Base-by-base conservation (phyloP, 1,284 basidiomycete species). In the Cerrena zonata region DNA sequence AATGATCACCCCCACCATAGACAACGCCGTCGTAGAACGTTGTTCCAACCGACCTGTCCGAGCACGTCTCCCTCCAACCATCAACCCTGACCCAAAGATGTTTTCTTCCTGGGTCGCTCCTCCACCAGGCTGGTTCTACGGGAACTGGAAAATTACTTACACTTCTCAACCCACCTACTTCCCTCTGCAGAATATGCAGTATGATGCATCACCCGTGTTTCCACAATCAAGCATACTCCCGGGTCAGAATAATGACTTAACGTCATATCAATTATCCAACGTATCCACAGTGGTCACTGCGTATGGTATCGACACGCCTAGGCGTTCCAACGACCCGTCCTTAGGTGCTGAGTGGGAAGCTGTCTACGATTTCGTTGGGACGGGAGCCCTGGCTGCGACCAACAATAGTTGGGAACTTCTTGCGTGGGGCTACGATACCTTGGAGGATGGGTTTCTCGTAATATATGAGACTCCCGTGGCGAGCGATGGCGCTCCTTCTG, bases 351-450 rank as follows among this genome's bases (percentile, higher is more conserved):
- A 50, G 21, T 50, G 49, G 42, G 44, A 50, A 15, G 49, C 15
- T 24, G 49, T 46, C 4, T 50, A 38, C 21, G 30, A 50, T 37
- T 50, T 26, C 38, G 43, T 37, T 7, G 43, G 43, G 7, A 39
- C 15, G n/a, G 49, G 49, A 10, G 24, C 15, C 11, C 13, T 50
- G 4, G 25, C 38, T 10, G 4, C 19, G 3, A 18, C 18, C 2
- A 38, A 37, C 30, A 50, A 36, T 26, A 24, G 24, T 22, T 50
- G 25, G 5, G 43, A 12, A 24, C 4, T 45, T 13, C 13, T 50
- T 10, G 5, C 49, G 4, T 50, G 49, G 49, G 49, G 49, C 4
- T 50, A 50, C 36, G 49, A 50, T 34, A 50, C 19, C 11, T 36
- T 19, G 15, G 44, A 43, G 23, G 44, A 34, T 25, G 21, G 4